A percentile compares a stretch with the other conserved stretches of the same genome.
These are phyloP conservation scores for Daldinia vernicosa DNA, from an alignment of 495 filamentous ascomycete genomes.

Conservation along the genomic window DNA sequence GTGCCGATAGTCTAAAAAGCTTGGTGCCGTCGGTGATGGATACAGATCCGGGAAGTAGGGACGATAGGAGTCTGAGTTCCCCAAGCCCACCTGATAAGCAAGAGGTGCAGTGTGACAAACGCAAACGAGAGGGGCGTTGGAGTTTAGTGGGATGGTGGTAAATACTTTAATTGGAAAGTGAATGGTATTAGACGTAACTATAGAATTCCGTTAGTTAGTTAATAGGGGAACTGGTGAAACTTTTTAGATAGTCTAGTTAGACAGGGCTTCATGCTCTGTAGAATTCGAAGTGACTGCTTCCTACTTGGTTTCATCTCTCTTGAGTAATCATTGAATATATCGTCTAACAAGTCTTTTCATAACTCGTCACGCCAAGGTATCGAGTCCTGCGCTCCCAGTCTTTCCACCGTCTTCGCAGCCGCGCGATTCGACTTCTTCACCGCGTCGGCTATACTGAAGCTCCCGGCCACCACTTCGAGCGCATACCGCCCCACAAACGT, in stretches of 20 bases:
- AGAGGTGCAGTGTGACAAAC: conserved; percentile 4
- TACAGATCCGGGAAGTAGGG: conserved; percentile 26
- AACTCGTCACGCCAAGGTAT: conserved; percentile 92
- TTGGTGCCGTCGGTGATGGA: conserved; percentile 51
- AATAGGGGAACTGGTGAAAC: conserved; percentile 8
- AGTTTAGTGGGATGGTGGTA: conserved; percentile 41
- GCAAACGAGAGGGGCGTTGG: conserved; percentile 40
- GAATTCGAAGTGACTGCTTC: background rate
- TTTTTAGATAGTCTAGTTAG: conserved; percentile 27
- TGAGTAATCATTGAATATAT: background rate
- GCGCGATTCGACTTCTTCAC: conserved; percentile 76
- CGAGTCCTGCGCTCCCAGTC: conserved; percentile 80
- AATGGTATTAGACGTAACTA: background rate
- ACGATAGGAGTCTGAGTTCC: conserved; percentile 18
- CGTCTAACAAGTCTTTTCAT: conserved; percentile 19
- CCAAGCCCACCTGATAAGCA: conserved; percentile 10
- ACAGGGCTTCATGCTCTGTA: conserved; percentile 1
- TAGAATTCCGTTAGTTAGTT: background rate
- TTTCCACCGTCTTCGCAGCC: conserved; percentile 78
- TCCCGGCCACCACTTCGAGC: conserved; percentile 64
- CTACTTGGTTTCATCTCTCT: background rate
- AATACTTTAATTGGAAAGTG: background rate
- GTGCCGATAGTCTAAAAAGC: conserved; percentile 54
- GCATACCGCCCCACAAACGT: conserved; percentile 93
- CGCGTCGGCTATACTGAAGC: conserved; percentile 64